Evolutionary conservation across 345 rosid species (phyloP).

Genomic region (Eucalyptus cladocalyx): DNA sequence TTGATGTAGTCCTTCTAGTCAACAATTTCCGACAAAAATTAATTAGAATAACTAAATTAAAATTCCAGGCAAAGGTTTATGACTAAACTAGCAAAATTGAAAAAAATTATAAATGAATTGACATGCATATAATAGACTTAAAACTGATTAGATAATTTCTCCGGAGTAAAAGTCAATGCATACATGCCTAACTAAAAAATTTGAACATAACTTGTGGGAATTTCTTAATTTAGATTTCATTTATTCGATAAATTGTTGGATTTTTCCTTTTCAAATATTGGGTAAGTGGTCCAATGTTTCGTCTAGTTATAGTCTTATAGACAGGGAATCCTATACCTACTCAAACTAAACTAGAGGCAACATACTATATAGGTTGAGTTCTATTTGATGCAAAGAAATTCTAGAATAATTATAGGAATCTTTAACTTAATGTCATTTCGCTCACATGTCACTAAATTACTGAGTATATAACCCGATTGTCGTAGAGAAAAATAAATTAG

Average conservation of each 20-base stretch:
- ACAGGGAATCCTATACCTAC: not conserved
- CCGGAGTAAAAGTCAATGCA: not conserved
- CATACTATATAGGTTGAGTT: not conserved
- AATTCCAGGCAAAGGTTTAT: too few species aligned
- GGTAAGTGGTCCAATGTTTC: not conserved
- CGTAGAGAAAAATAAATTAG: too few species aligned
- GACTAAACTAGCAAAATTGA: not conserved
- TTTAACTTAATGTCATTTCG: not conserved
- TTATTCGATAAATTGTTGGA: not conserved
- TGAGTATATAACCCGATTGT: not conserved
- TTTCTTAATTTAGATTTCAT: not conserved
- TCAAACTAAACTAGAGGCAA: not conserved
- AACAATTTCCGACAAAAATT: too few species aligned
- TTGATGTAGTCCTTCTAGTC: not conserved
- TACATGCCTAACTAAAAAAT: not conserved
- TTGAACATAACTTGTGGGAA: not conserved
- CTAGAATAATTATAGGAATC: not conserved
- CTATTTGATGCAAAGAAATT: not conserved
- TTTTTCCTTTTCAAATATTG: not conserved
- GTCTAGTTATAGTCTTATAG: not conserved
- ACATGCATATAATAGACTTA: not conserved
- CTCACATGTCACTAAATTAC: not conserved
- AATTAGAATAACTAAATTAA: too few species aligned
- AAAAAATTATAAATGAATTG: too few species aligned
- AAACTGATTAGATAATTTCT: not conserved